Percentiles rank a stretch among this genome's conserved stretches.
Conservation (phyloP, 371 early-diverging fungal species). For the Mucor ambiguus region DNA sequence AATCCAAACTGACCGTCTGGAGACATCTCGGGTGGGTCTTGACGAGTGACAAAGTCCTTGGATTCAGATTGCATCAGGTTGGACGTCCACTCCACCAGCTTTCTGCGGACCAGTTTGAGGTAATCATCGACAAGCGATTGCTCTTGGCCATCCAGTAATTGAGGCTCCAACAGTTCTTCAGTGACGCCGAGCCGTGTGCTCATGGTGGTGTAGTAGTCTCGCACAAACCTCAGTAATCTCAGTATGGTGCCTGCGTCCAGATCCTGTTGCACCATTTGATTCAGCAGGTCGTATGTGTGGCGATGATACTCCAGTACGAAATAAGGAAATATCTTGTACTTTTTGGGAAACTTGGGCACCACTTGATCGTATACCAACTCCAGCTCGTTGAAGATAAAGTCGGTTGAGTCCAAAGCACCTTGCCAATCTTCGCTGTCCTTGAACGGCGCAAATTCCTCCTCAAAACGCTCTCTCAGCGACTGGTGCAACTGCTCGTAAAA, state of each 20-base stretch:
- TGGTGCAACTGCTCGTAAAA: constrained; percentile 80
- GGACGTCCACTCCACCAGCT: constrained; percentile 88
- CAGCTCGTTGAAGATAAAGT: constrained; percentile 88
- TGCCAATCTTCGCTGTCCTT: constrained; percentile 51
- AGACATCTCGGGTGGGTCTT: constrained; percentile 76
- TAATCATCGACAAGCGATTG: constrained; percentile 85
- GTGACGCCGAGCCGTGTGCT: constrained; percentile 82
- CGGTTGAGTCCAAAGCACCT: constrained; percentile 67
- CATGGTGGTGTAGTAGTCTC: constrained; percentile 91
- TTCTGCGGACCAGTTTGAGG: constrained; percentile 81
- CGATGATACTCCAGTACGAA: constrained; percentile 94
- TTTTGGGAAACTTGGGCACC: constrained; percentile 85
- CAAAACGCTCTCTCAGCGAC: constrained; percentile 65
- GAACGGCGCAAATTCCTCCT: constrained; percentile 52
- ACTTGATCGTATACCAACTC: constrained; percentile 86
- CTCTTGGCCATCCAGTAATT: constrained; percentile 91
- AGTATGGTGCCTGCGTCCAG: constrained; percentile 82
- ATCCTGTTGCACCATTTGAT: constrained; percentile 73
- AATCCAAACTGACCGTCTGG: constrained; percentile 80
- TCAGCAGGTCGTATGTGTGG: constrained; percentile 77
- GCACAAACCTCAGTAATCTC: constrained; percentile 81
- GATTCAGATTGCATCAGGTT: constrained; percentile 87
- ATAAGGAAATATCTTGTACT: constrained; percentile 90
- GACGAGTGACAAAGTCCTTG: constrained; percentile 76
- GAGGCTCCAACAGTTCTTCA: constrained; percentile 90